phyloP scores from a whole-genome alignment of 257 asterid species.

The Echites panduratus region DNA sequence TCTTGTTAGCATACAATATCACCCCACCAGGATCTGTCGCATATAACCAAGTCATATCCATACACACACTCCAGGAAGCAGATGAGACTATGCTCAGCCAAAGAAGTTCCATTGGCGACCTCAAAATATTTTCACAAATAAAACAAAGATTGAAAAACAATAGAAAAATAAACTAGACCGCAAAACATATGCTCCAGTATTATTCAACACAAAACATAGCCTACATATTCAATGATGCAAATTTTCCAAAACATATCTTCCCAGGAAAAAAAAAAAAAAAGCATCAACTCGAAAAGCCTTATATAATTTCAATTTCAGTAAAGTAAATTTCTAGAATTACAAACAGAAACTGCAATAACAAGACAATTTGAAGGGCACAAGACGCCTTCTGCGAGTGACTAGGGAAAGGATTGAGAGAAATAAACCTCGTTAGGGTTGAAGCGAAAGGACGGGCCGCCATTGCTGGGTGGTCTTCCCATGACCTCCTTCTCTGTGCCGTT shows the following conservation, averaged over 20 bases:
- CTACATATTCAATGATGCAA: neutral
- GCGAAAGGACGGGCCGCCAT: slow-evolving; percentile 92
- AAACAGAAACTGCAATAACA: neutral
- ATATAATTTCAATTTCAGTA: neutral
- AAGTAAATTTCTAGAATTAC: neutral
- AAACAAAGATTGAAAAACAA: neutral
- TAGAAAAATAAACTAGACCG: neutral
- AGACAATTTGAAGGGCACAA: neutral
- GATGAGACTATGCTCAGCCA: neutral
- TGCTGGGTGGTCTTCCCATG: slow-evolving; percentile 93
- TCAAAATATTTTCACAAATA: neutral
- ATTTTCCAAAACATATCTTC: neutral
- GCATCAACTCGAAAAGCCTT: neutral
- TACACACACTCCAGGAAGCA: neutral
- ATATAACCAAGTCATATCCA: neutral
- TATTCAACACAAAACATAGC: neutral
- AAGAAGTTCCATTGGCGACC: neutral
- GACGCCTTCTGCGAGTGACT: neutral
- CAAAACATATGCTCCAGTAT: neutral
- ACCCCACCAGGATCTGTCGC: neutral
- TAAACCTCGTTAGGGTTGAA: slow-evolving; percentile 72
- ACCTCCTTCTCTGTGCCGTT: neutral
- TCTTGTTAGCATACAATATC: neutral
- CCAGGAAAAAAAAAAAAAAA: neutral
- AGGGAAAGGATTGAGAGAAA: neutral